Evolutionary conservation across 1,139 yeast species (phyloP).

Genomic region (Scheffersomyces parashehatae): DNA sequence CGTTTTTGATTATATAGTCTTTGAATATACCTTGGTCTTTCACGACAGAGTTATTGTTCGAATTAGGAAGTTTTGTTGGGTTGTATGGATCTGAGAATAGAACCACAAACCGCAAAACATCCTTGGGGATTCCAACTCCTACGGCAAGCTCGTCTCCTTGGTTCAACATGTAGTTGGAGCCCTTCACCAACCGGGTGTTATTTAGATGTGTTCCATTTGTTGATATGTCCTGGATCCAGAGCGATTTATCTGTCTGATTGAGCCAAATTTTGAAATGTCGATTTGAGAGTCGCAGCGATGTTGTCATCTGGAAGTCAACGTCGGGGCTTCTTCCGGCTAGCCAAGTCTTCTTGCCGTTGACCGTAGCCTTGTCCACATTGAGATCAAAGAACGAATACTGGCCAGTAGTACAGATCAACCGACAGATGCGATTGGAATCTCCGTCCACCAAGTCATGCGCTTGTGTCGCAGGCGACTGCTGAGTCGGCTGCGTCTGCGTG

Average conservation of each 20-base stretch:
- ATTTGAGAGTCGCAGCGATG: conserved; percentile 73
- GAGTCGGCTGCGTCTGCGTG: conserved; percentile 70
- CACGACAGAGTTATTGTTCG: conserved; percentile 19
- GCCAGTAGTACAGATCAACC: conserved; percentile 70
- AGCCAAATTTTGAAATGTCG: conserved; percentile 75
- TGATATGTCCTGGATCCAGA: conserved; percentile 69
- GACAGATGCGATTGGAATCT: conserved; percentile 38
- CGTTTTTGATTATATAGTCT: conserved; percentile 77
- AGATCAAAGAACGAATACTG: conserved; percentile 49
- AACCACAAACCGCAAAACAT: conserved; percentile 73
- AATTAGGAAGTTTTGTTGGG: conserved; percentile 29
- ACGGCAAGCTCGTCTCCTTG: conserved; percentile 93
- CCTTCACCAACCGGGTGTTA: conserved; percentile 68
- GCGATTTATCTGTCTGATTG: conserved; percentile 51
- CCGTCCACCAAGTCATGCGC: conserved; percentile 19
- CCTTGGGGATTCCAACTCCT: conserved; percentile 82
- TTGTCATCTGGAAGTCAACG: conserved; percentile 60
- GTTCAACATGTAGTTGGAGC: conserved; percentile 77
- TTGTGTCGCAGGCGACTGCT: conserved; percentile 49
- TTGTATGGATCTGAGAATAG: conserved; percentile 51
- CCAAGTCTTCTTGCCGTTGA: conserved; percentile 56
- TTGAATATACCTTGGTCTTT: conserved; percentile 60
- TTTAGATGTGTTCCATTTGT: conserved; percentile 93
- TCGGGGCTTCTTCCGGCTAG: conserved; percentile 73
- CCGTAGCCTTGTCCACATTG: conserved; percentile 28